Evolutionary conservation across 176 grass and related monocot genomes (phyloP).

Genomic region (Typha latifolia): DNA sequence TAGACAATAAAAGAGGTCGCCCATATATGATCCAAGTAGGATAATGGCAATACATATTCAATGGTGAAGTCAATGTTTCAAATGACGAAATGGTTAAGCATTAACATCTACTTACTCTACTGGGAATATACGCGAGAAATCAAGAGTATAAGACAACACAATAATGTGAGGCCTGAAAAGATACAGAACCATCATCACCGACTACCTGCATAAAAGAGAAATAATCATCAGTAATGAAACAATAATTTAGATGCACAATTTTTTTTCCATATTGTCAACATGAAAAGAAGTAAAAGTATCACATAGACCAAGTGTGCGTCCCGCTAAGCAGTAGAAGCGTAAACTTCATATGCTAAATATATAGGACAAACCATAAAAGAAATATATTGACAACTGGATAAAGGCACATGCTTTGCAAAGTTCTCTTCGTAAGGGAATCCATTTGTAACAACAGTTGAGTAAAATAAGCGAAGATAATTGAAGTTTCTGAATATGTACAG

Average conservation of each 20-base stretch:
- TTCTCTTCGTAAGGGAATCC: no score
- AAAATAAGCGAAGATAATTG: no score
- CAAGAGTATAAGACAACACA: not conserved
- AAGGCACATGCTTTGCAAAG: no score
- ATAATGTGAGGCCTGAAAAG: slow-evolving; percentile 8
- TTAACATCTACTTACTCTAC: no score
- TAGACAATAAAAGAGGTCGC: not conserved
- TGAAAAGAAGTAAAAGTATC: not conserved
- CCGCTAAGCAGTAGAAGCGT: no score
- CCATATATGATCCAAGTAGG: not conserved
- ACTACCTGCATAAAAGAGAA: slow-evolving; percentile 58
- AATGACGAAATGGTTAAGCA: no score
- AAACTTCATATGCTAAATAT: no score
- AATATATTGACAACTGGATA: no score
- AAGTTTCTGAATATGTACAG: not conserved
- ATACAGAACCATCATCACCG: slow-evolving; percentile 89
- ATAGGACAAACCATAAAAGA: no score
- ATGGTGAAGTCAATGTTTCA: no score
- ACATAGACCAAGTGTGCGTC: no score
- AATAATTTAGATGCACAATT: not conserved
- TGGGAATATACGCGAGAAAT: not conserved
- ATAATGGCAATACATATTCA: not conserved
- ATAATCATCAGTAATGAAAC: slow-evolving; percentile 1
- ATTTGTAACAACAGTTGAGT: no score
- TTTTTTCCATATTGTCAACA: not conserved